Evolutionary conservation across 2,329 filamentous ascomycete genomes (phyloP), one percentile per base, ranked within the genome.

Genomic region (Penicillium nordicum): DNA sequence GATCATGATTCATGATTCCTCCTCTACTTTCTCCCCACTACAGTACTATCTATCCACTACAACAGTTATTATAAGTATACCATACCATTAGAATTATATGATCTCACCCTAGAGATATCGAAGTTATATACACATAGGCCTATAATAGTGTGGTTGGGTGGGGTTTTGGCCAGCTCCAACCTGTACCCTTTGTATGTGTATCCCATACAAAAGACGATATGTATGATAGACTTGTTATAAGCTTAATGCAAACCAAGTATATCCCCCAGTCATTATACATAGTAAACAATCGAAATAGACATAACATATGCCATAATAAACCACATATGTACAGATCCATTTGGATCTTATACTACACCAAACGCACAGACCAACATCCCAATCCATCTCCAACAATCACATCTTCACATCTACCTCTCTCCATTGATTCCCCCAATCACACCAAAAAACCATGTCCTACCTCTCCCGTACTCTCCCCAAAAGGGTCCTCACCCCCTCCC

Each of bases 361-460:
- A 7, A 44, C 34, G 53, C 53, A 56, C 53, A 18, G 53, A 52
- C 53, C 53, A 56, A 14, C 40, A 23, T 40, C 46, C 2, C 37
- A 42, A 30, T 37, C 44, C 46, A 57, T 51, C 53, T 55, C 44
- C 45, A 51, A 57, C 18, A 27, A 36, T 55, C 49, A 36, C 32
- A 12, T 46, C 43, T 45, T 16, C 43, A 16, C 5, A 30, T 46
- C 23, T 32, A 8, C 29, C 9, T 25, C 9, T 25, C n/a, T 48
- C 25, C 29, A 47, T 46, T 34, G 30, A 29, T 16, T 18, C 34
- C n/a, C 40, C n/a, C 51, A 50, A 43, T 2, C 21, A 36, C 44
- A 36, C 50, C 3, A 21, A 36, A 36, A 27, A 29, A 29, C 21
- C 25, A 63, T 64, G 63, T 52, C 59, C 23, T 59, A 60, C 21